Evolutionary conservation across 2,329 filamentous ascomycete species (phyloP).

Genomic region (Ceratocystiopsis minuta): DNA sequence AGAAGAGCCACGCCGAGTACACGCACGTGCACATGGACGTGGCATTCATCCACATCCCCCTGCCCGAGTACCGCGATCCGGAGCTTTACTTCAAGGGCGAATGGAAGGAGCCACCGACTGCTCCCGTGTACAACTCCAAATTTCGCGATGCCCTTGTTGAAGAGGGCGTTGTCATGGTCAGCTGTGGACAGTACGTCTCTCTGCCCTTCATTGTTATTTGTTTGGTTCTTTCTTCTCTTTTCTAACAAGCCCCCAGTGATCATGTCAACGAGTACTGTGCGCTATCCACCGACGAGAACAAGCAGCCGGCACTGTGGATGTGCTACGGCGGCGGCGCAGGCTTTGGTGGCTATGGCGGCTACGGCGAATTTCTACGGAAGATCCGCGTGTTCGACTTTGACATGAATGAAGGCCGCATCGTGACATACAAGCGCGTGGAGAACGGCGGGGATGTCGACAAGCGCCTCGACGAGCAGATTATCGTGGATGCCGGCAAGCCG

Average conservation of each 20-base stretch:
- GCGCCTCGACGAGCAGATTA: slow-evolving; percentile 42
- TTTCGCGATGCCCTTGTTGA: slow-evolving; percentile 81
- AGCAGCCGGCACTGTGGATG: slow-evolving; percentile 74
- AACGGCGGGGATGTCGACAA: slow-evolving; percentile 34
- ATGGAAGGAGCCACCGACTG: slow-evolving; percentile 71
- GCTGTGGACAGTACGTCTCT: slow-evolving; percentile 67
- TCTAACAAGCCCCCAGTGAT: slow-evolving; percentile 34
- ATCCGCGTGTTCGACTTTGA: slow-evolving; percentile 86
- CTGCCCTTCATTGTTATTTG: not conserved
- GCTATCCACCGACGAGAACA: slow-evolving; percentile 37
- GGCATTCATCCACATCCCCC: slow-evolving; percentile 91
- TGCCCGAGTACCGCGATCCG: slow-evolving; percentile 64
- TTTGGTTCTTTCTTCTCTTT: too few relatives aligned
- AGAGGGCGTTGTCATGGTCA: slow-evolving; percentile 70
- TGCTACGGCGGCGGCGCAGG: slow-evolving; percentile 87
- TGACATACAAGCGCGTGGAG: slow-evolving; percentile 84
- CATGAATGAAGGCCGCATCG: slow-evolving; percentile 73
- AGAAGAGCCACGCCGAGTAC: slow-evolving; percentile 65
- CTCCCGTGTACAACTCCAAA: slow-evolving; percentile 76
- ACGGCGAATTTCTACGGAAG: slow-evolving; percentile 66
- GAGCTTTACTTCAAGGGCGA: slow-evolving; percentile 46
- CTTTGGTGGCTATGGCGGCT: slow-evolving; percentile 90
- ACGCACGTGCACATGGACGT: slow-evolving; percentile 87
- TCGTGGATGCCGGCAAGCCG: slow-evolving; percentile 42
- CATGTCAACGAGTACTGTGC: slow-evolving; percentile 96